These are phyloP conservation scores for Colletotrichum sp. DNA, from an alignment of 2,329 filamentous ascomycete genomes.

Conservation along the genomic window DNA sequence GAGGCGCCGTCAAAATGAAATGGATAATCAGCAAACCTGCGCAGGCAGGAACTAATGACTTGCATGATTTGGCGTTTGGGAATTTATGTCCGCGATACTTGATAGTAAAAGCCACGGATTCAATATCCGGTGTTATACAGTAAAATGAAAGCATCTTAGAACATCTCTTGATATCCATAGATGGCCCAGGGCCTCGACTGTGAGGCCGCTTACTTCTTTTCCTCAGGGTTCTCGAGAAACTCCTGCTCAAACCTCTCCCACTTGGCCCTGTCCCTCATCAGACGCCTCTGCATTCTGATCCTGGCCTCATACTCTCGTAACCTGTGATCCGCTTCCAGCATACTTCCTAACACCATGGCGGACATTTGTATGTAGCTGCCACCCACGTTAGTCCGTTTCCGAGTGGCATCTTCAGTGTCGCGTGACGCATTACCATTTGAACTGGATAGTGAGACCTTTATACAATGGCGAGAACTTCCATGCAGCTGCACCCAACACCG, in stretches of 20 bases:
- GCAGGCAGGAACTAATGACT: slow-evolving; percentile 13
- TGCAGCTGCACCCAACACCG: slow-evolving; percentile 65
- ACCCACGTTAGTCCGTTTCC: neutral
- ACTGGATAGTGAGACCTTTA: slow-evolving; percentile 74
- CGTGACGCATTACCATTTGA: slow-evolving; percentile 69
- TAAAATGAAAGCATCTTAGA: slow-evolving; percentile 1
- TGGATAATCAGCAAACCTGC: neutral
- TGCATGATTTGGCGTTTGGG: slow-evolving; percentile 39
- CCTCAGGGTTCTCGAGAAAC: slow-evolving; percentile 48
- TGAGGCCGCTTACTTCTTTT: slow-evolving; percentile 22
- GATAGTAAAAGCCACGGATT: slow-evolving; percentile 1
- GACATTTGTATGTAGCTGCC: slow-evolving; percentile 81
- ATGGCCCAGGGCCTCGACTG: neutral
- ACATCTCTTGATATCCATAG: neutral
- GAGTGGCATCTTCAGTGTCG: neutral
- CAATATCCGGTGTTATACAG: slow-evolving; percentile 10
- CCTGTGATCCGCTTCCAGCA: slow-evolving; percentile 76
- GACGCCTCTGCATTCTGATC: slow-evolving; percentile 68
- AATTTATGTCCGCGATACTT: neutral
- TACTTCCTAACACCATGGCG: slow-evolving; percentile 81
- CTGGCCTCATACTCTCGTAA: slow-evolving; percentile 71
- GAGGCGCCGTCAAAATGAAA: slow-evolving; percentile 42
- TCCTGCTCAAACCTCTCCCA: slow-evolving; percentile 74
- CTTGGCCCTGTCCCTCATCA: slow-evolving; percentile 68
- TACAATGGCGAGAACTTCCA: slow-evolving; percentile 74